Conservation (phyloP, 2,329 filamentous ascomycete genomes). For the Microdochium trichocladiopsis region DNA sequence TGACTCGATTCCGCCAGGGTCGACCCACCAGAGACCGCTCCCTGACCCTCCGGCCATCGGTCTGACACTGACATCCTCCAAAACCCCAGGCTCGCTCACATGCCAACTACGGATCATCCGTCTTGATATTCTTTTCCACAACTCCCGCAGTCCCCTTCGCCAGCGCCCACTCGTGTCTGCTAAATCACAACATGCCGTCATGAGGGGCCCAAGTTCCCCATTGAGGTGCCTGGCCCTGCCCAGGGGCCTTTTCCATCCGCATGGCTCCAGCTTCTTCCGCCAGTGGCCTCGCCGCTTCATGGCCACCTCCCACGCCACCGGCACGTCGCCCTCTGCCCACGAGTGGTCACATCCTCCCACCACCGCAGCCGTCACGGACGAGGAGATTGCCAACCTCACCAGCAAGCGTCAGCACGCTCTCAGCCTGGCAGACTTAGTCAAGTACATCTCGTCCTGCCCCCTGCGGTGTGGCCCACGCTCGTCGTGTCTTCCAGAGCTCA, state of each 20-base stretch:
- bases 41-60: no score
- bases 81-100: no score
- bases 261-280: constrained; percentile 5
- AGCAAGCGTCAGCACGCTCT: constrained; percentile 72
- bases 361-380: constrained; percentile 52
- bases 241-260: constrained; percentile 3
- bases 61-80: no score
- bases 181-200: constrained; percentile 33
- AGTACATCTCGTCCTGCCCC: constrained; percentile 39
- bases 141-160: no score
- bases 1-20: no score
- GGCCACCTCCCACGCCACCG: not conserved
- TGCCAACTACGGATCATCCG: no score
- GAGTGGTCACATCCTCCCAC: constrained; percentile 35
- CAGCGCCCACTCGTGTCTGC: not conserved
- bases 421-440: constrained; percentile 82
- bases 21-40: no score
- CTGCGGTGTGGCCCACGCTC: not conserved
- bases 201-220: constrained; percentile 32
- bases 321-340: constrained; percentile 6
- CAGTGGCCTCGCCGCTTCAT: constrained; percentile 3
- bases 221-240: constrained; percentile 25
- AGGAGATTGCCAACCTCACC: constrained; percentile 73
- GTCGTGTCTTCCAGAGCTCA: not conserved
- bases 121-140: no score